These are phyloP conservation scores for Diaporthe humulicola DNA, from an alignment of 2,329 filamentous ascomycete genomes.

Conservation along the genomic window DNA sequence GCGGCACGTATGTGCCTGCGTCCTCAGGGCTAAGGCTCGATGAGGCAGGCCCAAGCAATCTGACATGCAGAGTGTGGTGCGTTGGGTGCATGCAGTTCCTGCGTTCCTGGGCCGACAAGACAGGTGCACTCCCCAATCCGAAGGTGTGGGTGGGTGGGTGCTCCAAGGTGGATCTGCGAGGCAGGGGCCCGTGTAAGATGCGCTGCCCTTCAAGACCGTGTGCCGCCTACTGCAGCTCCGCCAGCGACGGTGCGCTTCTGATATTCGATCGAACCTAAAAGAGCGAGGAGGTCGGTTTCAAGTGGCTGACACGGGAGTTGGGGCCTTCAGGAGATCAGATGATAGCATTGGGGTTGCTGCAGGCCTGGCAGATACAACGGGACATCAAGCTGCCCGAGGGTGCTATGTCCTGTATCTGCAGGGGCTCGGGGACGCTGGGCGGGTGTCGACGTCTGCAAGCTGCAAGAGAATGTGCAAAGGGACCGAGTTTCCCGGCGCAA, in stretches of 20 bases:
- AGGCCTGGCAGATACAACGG: neutral
- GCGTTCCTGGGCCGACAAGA: slow-evolving; percentile 20
- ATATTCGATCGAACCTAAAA: slow-evolving; percentile 15
- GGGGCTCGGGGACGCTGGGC: neutral
- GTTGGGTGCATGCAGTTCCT: slow-evolving; percentile 26
- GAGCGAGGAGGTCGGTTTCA: slow-evolving; percentile 17
- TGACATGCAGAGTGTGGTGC: slow-evolving; percentile 15
- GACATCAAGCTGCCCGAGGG: neutral
- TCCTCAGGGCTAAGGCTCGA: slow-evolving; percentile 32
- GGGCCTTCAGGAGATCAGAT: neutral
- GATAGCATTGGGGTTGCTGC: slow-evolving; percentile 11
- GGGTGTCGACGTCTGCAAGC: neutral
- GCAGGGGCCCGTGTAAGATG: slow-evolving; percentile 23
- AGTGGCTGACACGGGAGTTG: slow-evolving; percentile 13
- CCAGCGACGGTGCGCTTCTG: slow-evolving; percentile 1
- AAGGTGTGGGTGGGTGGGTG: slow-evolving; percentile 19
- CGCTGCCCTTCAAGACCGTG: slow-evolving; percentile 2
- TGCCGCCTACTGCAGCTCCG: slow-evolving; percentile 15
- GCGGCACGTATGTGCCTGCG: slow-evolving; percentile 23
- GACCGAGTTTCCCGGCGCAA: slow-evolving; percentile 20
- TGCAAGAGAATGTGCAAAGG: slow-evolving; percentile 1
- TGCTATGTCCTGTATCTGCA: neutral
- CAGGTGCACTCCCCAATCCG: slow-evolving; percentile 24
- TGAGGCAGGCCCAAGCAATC: slow-evolving; percentile 24
- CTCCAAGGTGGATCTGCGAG: slow-evolving; percentile 10